A percentile compares a stretch with the other conserved stretches of the same genome.
Evolutionary conservation across 352 stramenopile genomes (phyloP).

Genomic region (Globisporangium abappressorium): DNA sequence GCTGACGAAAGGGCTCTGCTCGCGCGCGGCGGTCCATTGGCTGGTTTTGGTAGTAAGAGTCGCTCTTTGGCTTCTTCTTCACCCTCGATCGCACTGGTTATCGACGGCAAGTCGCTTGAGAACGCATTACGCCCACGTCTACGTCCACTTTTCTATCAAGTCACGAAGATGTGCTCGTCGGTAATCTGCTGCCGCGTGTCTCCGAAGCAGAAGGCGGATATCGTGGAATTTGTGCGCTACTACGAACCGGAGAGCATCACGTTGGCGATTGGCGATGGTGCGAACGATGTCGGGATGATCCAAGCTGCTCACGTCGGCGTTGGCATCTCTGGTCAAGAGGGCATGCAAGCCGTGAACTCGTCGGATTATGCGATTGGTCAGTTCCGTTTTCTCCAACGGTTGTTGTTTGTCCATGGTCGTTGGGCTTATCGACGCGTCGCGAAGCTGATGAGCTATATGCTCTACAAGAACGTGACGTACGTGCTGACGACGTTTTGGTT

Average conservation of each 20-base stretch:
- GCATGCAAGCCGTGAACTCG: constrained; percentile 91
- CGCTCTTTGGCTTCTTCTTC: neutral
- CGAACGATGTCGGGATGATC: constrained; percentile 97
- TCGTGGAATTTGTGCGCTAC: constrained; percentile 74
- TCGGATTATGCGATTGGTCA: constrained; percentile 93
- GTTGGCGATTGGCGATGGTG: constrained; percentile 93
- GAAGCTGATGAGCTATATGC: constrained; percentile 93
- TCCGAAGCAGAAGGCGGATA: constrained; percentile 85
- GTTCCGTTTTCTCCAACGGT: constrained; percentile 91
- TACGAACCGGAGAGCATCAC: constrained; percentile 75
- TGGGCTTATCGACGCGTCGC: constrained; percentile 91
- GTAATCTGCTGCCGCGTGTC: constrained; percentile 89
- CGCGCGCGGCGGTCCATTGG: neutral
- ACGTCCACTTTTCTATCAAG: constrained; percentile 57
- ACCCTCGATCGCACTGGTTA: constrained; percentile 79
- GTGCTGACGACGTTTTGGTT: constrained; percentile 85
- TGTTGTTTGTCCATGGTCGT: constrained; percentile 92
- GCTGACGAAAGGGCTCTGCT: constrained; percentile 7
- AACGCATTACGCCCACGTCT: constrained; percentile 52
- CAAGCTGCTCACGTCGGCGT: constrained; percentile 91
- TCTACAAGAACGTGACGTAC: constrained; percentile 94
- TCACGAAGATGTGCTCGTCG: constrained; percentile 66
- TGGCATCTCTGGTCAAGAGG: constrained; percentile 91
- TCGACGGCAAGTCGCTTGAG: constrained; percentile 91
- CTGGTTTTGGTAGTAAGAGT: neutral